A percentile compares a stretch with the other conserved stretches of the same genome.
Conservation (phyloP, 495 filamentous ascomycete genomes). For the Xylaria nigripes region DNA sequence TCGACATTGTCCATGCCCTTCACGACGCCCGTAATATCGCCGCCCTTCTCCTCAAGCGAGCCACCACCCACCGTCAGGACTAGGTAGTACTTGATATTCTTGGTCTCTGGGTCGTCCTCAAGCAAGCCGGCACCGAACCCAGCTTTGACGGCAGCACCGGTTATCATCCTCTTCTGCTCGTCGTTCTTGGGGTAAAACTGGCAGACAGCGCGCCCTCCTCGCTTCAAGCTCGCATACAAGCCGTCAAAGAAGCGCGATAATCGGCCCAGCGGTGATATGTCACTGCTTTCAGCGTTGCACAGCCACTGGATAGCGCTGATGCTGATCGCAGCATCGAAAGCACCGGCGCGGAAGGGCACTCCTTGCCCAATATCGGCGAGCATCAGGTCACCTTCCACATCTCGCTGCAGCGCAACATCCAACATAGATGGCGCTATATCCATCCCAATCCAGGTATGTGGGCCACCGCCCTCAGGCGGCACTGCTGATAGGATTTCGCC, state of each 20-base stretch:
- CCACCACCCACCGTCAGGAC: constrained; percentile 84
- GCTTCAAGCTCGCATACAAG: constrained; percentile 73
- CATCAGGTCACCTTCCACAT: constrained; percentile 85
- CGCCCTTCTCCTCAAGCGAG: constrained; percentile 50
- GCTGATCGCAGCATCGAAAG: constrained; percentile 90
- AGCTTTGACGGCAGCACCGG: constrained; percentile 75
- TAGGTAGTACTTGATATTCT: constrained; percentile 89
- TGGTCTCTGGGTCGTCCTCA: constrained; percentile 92
- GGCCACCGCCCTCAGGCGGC: constrained; percentile 59
- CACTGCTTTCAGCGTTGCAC: constrained; percentile 85
- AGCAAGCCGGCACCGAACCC: constrained; percentile 93
- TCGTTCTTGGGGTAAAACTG: constrained; percentile 99
- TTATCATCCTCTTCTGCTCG: constrained; percentile 83
- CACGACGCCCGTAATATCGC: constrained; percentile 81
- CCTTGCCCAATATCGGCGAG: constrained; percentile 93
- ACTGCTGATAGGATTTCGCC: constrained; percentile 80
- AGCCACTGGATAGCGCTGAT: constrained; percentile 97
- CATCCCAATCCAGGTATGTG: constrained; percentile 92
- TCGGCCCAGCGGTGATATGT: constrained; percentile 67
- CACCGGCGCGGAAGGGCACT: constrained; percentile 83
- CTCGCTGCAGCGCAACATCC: constrained; percentile 80
- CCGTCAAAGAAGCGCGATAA: constrained; percentile 82
- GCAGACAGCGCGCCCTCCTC: constrained; percentile 86
- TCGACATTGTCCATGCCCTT: constrained; percentile 82
- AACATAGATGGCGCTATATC: constrained; percentile 93